Evolutionary conservation across 2,329 filamentous ascomycete species (phyloP), one percentile per base, ranked within the genome.

Genomic region (Salinomyces thailandicus): DNA sequence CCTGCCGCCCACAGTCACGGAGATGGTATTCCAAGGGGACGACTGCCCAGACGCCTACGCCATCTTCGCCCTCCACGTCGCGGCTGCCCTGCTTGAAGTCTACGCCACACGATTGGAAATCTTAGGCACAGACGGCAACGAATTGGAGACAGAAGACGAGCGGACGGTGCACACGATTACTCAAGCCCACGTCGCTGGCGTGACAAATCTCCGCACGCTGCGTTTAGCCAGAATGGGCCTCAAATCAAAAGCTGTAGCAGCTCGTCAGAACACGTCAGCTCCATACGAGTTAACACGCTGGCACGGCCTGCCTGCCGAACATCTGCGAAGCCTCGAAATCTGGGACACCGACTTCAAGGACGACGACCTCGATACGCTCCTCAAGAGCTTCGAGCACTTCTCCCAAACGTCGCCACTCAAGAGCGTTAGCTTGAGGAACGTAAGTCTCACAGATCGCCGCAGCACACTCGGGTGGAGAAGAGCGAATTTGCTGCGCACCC

Each of bases 1-100:
- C 19, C 33, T 46, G 6, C 39, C 44, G 2, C n/a, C 41, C 5
- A 36, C 38, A 13, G 7, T 42, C 4, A 46, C 9, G 6, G 33
- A 38, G 8, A 6, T 46, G 12, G 32, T 38, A 15, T 42, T 42
- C 35, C 31, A 44, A 5, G 5, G 31, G 16, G 13, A 12, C n/a
- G 15, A 27, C 8, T 26, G 22, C 4, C 29, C 13, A 5, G 31
- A 34, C 5, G 18, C 29, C 14, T 18, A 15, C 28, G 29, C 26
- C 18, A 14, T 8, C 11, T 37, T 32, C 24, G 33, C 38, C 22
- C 11, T 33, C 13, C 17, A 33, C 13, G 34, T 44, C 3, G 14
- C 28, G 5, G 34, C 31, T 4, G 27, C 17, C 5, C 24, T 33
- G 8, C 11, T 40, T 18, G 16, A 40, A 16, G 19, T 44, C 9